phyloP scores from a whole-genome alignment of 2,329 filamentous ascomycete species.

The Microcera coccophila region DNA sequence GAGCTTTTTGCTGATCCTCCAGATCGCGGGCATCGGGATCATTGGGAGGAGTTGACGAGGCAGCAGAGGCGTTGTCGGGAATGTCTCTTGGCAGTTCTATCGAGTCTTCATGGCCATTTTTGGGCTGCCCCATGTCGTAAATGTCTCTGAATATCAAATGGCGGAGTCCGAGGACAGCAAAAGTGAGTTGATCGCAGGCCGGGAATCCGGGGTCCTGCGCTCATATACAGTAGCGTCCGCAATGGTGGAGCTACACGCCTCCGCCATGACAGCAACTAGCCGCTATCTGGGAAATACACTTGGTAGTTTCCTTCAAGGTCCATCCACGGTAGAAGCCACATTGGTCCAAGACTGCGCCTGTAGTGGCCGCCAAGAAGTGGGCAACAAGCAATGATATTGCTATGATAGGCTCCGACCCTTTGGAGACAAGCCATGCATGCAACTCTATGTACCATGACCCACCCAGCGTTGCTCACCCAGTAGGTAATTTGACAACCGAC shows the following conservation, averaged over 20 bases:
- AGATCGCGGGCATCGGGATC: conserved; percentile 27
- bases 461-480: conserved; percentile 15
- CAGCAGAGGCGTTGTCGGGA: conserved; percentile 16
- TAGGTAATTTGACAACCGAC: too few relatives aligned
- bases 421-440: background rate
- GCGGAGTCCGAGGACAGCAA: conserved; percentile 17
- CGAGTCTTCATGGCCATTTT: conserved; percentile 22
- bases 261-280: conserved; percentile 9
- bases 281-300: conserved; percentile 19
- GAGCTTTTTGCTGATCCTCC: conserved; percentile 28
- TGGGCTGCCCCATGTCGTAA: conserved; percentile 22
- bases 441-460: conserved; percentile 7
- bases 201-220: conserved; percentile 11
- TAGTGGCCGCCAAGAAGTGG: conserved; percentile 20
- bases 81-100: conserved; percentile 22
- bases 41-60: conserved; percentile 19
- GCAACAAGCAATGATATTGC: conserved; percentile 8
- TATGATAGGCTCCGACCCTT: conserved; percentile 6
- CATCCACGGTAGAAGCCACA: conserved; percentile 24
- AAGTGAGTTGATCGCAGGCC: conserved; percentile 8
- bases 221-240: conserved; percentile 14
- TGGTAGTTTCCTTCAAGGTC: too few relatives aligned
- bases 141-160: conserved; percentile 16
- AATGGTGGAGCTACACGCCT: background rate
- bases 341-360: conserved; percentile 18